Evolutionary conservation across 805 yeast species (phyloP).

Genomic region (Yarrowia bubula): DNA sequence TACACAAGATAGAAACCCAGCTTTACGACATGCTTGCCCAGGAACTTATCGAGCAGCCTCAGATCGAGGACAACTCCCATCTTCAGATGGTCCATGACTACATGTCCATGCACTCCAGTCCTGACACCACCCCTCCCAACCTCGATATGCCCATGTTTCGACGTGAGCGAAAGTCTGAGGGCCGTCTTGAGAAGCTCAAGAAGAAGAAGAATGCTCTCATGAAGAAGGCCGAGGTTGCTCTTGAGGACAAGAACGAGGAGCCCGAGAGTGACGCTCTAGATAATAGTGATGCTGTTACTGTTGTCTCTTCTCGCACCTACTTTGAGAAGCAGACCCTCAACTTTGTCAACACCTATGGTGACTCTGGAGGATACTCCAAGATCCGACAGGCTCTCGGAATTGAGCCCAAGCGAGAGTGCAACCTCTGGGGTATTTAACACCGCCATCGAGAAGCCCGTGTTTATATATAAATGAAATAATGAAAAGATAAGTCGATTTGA

Average conservation of each 20-base stretch:
- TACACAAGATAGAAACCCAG: neutral
- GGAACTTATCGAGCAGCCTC: neutral
- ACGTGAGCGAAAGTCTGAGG: conserved; percentile 1
- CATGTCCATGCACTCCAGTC: neutral
- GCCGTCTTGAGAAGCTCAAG: neutral
- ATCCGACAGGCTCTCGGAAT: conserved; percentile 9
- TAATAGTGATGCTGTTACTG: neutral
- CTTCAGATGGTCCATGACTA: neutral
- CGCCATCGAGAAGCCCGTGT: no score
- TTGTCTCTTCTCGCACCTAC: neutral
- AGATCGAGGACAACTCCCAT: neutral
- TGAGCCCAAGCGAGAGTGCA: neutral
- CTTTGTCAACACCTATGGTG: conserved; percentile 18
- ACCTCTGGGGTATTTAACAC: conserved; percentile 2
- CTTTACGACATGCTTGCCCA: neutral
- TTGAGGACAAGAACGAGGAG: neutral
- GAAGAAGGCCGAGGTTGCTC: neutral
- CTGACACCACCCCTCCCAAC: neutral
- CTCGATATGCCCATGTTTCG: neutral
- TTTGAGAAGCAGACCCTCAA: conserved; percentile 12
- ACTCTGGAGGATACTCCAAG: conserved; percentile 2
- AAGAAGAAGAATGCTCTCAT: neutral
- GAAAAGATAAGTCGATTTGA: no score
- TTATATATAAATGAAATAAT: no score
- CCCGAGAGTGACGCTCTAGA: neutral